Base-by-base conservation (phyloP, 2,329 filamentous ascomycete species). In the Xylaria sp. region DNA sequence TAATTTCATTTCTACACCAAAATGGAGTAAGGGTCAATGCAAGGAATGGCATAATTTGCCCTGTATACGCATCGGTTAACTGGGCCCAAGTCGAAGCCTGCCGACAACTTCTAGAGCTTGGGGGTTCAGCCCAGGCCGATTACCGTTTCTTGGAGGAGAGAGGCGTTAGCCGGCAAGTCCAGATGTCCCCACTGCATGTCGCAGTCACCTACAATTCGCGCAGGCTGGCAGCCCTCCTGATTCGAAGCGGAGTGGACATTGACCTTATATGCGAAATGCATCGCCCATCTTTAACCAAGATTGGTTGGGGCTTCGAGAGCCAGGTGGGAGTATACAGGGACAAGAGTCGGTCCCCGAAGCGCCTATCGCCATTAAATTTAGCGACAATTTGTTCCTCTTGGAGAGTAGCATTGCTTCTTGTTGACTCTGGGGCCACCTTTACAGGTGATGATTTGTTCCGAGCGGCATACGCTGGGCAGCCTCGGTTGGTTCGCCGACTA, bases 1-100 rank as follows among this genome's bases (percentile, higher is more conserved):
- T 50, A 21, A 39, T 50, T 29, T 44, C 20, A 44, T 50, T 44
- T 20, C 34, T 50, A 21, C 34, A 44, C 19, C 29, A 22, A 21
- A 39, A 6, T 7, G 48, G 48, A 17, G 48, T 37, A 29, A 20
- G 11, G 1, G 34, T 39, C 1, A 18, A 50, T 13, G 19, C 21
- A 29, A 44, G n/a, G 34, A 50, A 50, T 20, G 41, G 34, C 3
- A 20, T 17, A 2, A 4, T 44, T 1, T 39, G 29, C 29, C 48
- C 48, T 18, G 21, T 50, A 2, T 50, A 44, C n/a, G 40, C 48
- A 2, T 40, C 48, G 2, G 48, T 50, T 1, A 16, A 39, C n/a
- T 20, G 34, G 7, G 1, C 1, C 20, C 48, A 40, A 16, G 7
- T 40, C 18, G 41, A 50, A 44, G 39, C 40, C 16, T 50, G 41